phyloP scores from a whole-genome alignment of 495 filamentous ascomycete species.

The Talaromyces adpressus region DNA sequence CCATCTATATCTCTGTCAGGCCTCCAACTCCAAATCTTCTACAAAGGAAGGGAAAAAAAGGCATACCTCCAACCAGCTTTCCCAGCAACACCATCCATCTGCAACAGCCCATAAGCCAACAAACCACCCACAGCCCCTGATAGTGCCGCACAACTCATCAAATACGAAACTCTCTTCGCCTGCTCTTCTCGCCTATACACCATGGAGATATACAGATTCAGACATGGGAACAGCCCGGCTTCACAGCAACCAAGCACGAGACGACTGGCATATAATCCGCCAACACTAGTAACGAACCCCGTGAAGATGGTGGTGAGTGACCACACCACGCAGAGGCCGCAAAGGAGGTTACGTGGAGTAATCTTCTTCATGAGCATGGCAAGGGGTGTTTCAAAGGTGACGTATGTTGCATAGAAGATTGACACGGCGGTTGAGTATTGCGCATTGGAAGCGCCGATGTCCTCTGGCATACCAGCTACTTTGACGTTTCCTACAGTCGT shows the following conservation, averaged over 20 bases:
- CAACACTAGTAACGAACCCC: conserved; percentile 43
- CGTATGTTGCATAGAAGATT: conserved; percentile 47
- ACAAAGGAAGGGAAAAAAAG: neutral
- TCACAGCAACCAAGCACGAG: conserved; percentile 58
- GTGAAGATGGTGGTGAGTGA: conserved; percentile 46
- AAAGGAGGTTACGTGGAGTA: conserved; percentile 35
- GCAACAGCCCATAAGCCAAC: conserved; percentile 36
- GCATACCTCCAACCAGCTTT: conserved; percentile 35
- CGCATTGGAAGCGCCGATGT: conserved; percentile 31
- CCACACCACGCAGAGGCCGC: conserved; percentile 39
- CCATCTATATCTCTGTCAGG: conserved; percentile 18
- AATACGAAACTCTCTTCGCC: conserved; percentile 33
- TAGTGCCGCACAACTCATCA: conserved; percentile 37
- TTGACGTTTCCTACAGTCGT: conserved; percentile 34
- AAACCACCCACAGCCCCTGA: conserved; percentile 39
- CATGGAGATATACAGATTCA: conserved; percentile 44
- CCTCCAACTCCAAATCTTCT: neutral
- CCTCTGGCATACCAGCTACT: conserved; percentile 36
- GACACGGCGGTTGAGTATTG: conserved; percentile 43
- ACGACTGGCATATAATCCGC: conserved; percentile 46
- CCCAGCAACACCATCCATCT: conserved; percentile 37
- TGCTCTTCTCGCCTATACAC: conserved; percentile 43
- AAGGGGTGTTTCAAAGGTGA: conserved; percentile 36
- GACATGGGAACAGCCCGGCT: conserved; percentile 63
- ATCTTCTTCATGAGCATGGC: conserved; percentile 40